A percentile compares a stretch with the other conserved stretches of the same genome.
phyloP scores from a whole-genome alignment of 2,329 filamentous ascomycete genomes.

The Didymella arachidicola region DNA sequence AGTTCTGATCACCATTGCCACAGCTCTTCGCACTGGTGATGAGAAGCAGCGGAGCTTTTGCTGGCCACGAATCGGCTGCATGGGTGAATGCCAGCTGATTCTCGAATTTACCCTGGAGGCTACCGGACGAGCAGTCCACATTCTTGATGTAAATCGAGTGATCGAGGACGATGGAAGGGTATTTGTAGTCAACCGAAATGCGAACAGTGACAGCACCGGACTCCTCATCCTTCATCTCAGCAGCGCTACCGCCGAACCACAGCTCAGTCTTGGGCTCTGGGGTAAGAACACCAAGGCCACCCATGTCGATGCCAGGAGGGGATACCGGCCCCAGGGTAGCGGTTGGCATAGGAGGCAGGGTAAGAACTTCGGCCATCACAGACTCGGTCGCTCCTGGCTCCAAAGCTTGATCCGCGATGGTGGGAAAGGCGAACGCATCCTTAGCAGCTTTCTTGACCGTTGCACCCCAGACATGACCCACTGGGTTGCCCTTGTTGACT shows the following conservation, averaged over 20 bases:
- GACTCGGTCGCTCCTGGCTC: conserved; percentile 13
- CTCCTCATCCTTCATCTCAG: conserved; percentile 14
- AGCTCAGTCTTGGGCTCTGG: conserved; percentile 8
- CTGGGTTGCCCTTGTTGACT: conserved; percentile 8
- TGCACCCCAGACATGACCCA: conserved; percentile 12
- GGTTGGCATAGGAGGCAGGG: conserved; percentile 13
- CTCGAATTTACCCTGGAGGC: conserved; percentile 18
- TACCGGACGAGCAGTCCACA: conserved; percentile 7
- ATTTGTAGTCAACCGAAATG: conserved; percentile 17
- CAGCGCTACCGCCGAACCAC: conserved; percentile 16
- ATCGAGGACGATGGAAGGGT: conserved; percentile 15
- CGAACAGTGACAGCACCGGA: conserved; percentile 18
- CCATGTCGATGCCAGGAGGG: conserved; percentile 18
- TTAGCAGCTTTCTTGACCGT: conserved; percentile 15
- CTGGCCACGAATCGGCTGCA: conserved; percentile 17
- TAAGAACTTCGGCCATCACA: conserved; percentile 14
- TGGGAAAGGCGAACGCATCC: conserved; percentile 11
- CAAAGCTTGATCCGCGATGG: conserved; percentile 3
- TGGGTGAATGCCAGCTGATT: conserved; percentile 15
- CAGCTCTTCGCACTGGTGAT: conserved; percentile 18
- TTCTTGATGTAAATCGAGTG: conserved; percentile 20
- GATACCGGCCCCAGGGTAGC: conserved; percentile 13
- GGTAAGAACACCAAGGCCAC: conserved; percentile 16
- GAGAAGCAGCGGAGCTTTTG: conserved; percentile 13
- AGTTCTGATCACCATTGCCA: conserved; percentile 17